Evolutionary conservation across 129 eudicot species (phyloP).

Genomic region (Cynara cardunculus): DNA sequence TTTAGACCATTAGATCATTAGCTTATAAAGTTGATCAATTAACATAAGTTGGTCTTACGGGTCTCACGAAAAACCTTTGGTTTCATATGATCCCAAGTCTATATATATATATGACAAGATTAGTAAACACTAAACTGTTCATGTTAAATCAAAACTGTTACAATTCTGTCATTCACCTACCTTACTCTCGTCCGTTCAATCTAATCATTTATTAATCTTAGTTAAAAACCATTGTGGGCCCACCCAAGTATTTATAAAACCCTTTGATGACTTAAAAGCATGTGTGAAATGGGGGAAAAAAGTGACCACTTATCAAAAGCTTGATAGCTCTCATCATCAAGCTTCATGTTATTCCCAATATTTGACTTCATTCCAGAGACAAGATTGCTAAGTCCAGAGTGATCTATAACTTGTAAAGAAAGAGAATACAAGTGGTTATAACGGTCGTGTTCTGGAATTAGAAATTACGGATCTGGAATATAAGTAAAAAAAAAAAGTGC

Average conservation of each 20-base stretch:
- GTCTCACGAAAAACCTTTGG: too few species aligned
- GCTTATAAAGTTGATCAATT: too few species aligned
- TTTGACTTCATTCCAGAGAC: constrained; percentile 6
- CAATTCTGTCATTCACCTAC: neutral
- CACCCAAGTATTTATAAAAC: constrained; percentile 6
- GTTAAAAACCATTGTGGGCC: constrained; percentile 5
- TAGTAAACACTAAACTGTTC: neutral
- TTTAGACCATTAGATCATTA: too few species aligned
- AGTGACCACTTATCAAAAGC: constrained; percentile 20
- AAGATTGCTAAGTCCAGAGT: constrained; percentile 1
- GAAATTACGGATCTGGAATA: constrained; percentile 9
- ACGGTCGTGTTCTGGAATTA: neutral
- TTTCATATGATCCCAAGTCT: too few species aligned
- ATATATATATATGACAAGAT: neutral
- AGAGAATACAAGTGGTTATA: neutral
- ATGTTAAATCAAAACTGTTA: neutral
- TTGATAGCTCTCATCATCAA: constrained; percentile 32
- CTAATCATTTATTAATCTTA: neutral
- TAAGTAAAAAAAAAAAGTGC: constrained; percentile 18
- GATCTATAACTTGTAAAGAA: neutral
- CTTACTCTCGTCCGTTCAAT: neutral
- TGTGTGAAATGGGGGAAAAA: constrained; percentile 32
- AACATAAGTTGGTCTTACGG: too few species aligned
- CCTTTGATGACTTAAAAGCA: constrained; percentile 28
- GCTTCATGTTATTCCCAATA: constrained; percentile 33